Percentiles rank a stretch among this genome's conserved stretches.
Conservation (phyloP, 23 red algal genomes). For the Cyanidium caldarium region DNA sequence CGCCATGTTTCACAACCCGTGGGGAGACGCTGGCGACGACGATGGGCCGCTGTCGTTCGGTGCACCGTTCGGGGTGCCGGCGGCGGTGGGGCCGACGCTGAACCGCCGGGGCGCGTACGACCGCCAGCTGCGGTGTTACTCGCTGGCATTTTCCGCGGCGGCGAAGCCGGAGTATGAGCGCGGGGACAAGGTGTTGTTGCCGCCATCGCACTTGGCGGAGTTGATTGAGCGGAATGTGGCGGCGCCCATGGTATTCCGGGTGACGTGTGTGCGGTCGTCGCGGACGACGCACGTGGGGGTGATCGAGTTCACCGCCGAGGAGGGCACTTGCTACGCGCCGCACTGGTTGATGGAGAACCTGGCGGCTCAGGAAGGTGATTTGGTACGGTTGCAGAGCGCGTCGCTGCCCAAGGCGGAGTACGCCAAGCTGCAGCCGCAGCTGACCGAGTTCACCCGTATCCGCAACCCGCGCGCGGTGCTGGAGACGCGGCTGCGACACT, state of each 20-base stretch:
- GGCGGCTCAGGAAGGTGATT: conserved; percentile 50
- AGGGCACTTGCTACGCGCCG: conserved; percentile 74
- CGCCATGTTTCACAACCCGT: too few species aligned
- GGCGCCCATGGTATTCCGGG: conserved; percentile 80
- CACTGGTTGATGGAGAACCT: conserved; percentile 95
- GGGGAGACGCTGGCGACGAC: too few species aligned
- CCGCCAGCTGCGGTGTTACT: background rate
- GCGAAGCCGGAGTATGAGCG: conserved; percentile 58
- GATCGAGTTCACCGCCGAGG: conserved; percentile 92
- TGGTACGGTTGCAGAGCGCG: conserved; percentile 56
- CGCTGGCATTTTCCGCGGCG: background rate
- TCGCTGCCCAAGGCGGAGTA: conserved; percentile 61
- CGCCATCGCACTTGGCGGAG: conserved; percentile 54
- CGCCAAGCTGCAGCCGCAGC: conserved; percentile 93
- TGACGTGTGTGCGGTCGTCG: conserved; percentile 23
- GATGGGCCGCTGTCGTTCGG: too few species aligned
- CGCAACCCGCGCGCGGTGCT: conserved; percentile 80
- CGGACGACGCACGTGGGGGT: conserved; percentile 75
- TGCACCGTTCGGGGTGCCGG: too few species aligned
- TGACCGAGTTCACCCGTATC: conserved; percentile 76
- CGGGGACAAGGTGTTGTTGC: conserved; percentile 87
- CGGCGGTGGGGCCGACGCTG: too few species aligned
- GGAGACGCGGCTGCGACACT: conserved; percentile 71
- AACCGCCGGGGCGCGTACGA: too few species aligned
- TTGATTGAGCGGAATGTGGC: conserved; percentile 53